Base-by-base conservation (phyloP, 2,329 filamentous ascomycete genomes). In the Samsoniella hepiali region DNA sequence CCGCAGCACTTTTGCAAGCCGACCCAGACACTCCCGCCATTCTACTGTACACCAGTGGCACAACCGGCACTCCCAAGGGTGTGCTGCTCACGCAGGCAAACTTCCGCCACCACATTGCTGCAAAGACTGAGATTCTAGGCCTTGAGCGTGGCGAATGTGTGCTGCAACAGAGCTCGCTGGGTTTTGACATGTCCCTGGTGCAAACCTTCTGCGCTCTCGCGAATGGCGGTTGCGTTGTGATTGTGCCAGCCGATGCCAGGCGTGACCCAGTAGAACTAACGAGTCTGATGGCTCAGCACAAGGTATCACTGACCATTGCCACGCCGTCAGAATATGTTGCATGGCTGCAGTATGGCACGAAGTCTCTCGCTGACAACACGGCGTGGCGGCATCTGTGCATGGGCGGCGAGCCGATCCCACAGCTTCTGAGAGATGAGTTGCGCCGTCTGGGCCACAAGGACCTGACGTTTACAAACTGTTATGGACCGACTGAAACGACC, bases 11-110 rank as follows among this genome's bases (percentile, higher is more conserved):
- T 17, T 29, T 65, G 13, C 29, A 5, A 17, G 59, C 65, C 10
- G n/a, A 54, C 8, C 29, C 62, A 17, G 44, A 58, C 7, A 56
- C 49, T 3, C 63, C 67, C 1, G 71, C 68, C 7, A 65, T 67
- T 2, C 65, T 79, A 1, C 63, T 79, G 2, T 80, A 71, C 66
- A 70, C 70, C 36, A 69, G 71, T 56, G 67, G 72, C 49, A 66
- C 68, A 10, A 71, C 75, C 17, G 69, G 73, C 34, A 69, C 36
- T 0, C 79, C 79, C 5, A 81, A 81, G 65, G 79, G 79, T 2
- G 72, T 80, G 17, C 36, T 72, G 0, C 58, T 79, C 3, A 66
- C 40, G 0, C 74, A 77, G 62, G 50, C 53, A 1, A 67, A 64
- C 27, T 58, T 78, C 1, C 61, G 64, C 2, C 73, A 72, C 62